Percentiles rank a stretch among this genome's conserved stretches.
phyloP scores from a whole-genome alignment of 164 flowering plant genomes.

The Vitis amurensis region DNA sequence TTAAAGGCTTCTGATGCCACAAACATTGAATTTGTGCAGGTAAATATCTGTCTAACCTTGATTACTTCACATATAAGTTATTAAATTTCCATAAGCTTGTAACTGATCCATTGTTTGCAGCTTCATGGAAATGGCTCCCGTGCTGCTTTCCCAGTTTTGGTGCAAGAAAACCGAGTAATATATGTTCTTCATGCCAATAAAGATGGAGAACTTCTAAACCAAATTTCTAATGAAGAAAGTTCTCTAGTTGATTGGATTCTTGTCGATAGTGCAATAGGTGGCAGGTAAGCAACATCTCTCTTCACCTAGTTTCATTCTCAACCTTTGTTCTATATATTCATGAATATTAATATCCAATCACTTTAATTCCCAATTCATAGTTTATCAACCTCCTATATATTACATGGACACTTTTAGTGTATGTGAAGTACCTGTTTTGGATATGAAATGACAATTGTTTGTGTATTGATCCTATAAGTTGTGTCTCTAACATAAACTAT shows the following conservation, averaged over 20 bases:
- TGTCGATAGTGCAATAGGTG: constrained; percentile 85
- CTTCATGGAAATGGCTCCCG: constrained; percentile 89
- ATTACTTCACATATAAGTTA: not conserved
- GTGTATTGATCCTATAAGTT: too few relatives aligned
- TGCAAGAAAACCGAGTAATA: constrained; percentile 53
- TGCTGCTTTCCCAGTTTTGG: constrained; percentile 54
- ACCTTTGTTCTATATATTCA: too few relatives aligned
- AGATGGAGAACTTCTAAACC: constrained; percentile 70
- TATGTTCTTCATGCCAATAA: constrained; percentile 90
- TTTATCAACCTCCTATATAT: too few relatives aligned
- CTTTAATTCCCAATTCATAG: not conserved
- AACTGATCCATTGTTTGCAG: constrained; percentile 36
- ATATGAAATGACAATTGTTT: too few relatives aligned
- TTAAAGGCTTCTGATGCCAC: constrained; percentile 58
- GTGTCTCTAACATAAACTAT: too few relatives aligned
- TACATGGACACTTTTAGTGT: too few relatives aligned
- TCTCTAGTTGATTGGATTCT: constrained; percentile 81
- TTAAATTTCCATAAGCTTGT: constrained; percentile 13
- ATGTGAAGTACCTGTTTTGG: too few relatives aligned
- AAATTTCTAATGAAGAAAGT: constrained; percentile 68
- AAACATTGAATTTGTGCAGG: constrained; percentile 85
- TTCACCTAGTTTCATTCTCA: not conserved
- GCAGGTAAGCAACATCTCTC: constrained; percentile 55
- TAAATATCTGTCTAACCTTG: constrained; percentile 13
- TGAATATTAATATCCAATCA: not conserved